Evolutionary conservation across 2,329 filamentous ascomycete genomes (phyloP).

Genomic region (Cercospora sesami): DNA sequence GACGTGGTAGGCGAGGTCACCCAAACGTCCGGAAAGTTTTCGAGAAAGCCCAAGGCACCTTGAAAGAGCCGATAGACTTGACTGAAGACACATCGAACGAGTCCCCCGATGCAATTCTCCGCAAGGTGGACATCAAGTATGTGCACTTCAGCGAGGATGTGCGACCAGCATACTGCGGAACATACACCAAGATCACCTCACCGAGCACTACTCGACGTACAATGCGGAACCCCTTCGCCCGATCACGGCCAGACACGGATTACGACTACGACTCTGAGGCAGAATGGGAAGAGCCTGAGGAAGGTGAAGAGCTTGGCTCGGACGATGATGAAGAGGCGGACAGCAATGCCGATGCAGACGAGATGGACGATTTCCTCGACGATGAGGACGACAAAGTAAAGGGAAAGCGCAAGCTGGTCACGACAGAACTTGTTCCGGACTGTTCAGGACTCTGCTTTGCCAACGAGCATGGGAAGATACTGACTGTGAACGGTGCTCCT

Average conservation of each 20-base stretch:
- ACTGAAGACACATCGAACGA: constrained; percentile 37
- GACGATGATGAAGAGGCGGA: constrained; percentile 68
- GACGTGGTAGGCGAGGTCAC: constrained; percentile 28
- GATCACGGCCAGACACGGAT: constrained; percentile 62
- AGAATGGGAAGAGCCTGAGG: constrained; percentile 74
- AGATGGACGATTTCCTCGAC: constrained; percentile 87
- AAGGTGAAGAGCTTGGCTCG: constrained; percentile 67
- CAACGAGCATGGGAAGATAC: constrained; percentile 53
- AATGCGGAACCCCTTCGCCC: constrained; percentile 56
- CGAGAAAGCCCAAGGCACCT: constrained; percentile 47
- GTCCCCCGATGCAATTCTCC: constrained; percentile 28
- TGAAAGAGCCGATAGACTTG: constrained; percentile 46
- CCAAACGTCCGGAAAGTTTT: constrained; percentile 38
- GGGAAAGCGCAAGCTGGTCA: constrained; percentile 59
- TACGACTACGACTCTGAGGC: constrained; percentile 85
- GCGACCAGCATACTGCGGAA: constrained; percentile 69
- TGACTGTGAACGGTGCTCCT: constrained; percentile 48
- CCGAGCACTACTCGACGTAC: constrained; percentile 47
- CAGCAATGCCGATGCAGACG: constrained; percentile 74
- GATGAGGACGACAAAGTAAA: constrained; percentile 70
- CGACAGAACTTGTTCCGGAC: constrained; percentile 70
- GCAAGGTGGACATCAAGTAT: constrained; percentile 62
- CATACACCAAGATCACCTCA: constrained; percentile 62
- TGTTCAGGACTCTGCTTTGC: constrained; percentile 86
- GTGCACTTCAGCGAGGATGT: constrained; percentile 63